These are phyloP conservation scores for Phylloboletellus chloephorus DNA, from an alignment of 1,284 basidiomycete species.

Conservation along the genomic window DNA sequence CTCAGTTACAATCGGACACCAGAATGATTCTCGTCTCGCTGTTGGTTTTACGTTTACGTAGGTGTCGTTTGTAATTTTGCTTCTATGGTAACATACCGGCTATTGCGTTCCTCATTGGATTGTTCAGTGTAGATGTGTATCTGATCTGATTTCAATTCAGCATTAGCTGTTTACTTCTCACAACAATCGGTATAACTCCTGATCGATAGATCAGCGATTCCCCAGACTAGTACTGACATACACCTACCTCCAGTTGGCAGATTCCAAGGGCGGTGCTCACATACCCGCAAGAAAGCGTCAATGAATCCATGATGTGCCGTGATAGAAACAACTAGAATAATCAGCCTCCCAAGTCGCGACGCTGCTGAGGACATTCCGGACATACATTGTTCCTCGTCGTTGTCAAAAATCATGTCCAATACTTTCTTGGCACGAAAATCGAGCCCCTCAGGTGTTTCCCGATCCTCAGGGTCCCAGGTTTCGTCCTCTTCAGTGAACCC, in stretches of 20 bases:
- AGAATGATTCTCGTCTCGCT: neutral
- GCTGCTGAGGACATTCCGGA: conserved; percentile 1
- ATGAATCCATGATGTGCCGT: conserved; percentile 62
- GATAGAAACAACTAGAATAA: conserved; percentile 50
- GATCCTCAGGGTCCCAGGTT: conserved; percentile 57
- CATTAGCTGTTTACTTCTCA: conserved; percentile 16
- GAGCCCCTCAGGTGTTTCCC: conserved; percentile 59
- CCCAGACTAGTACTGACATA: neutral
- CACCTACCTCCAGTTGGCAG: conserved; percentile 58
- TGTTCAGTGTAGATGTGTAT: neutral
- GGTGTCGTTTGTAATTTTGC: neutral
- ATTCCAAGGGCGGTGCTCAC: conserved; percentile 39
- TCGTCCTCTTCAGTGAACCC: conserved; percentile 71
- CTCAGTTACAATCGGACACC: neutral
- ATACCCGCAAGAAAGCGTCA: conserved; percentile 44
- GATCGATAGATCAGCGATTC: conserved; percentile 5
- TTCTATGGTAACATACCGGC: neutral
- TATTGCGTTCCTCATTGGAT: neutral
- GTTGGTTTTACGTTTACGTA: neutral
- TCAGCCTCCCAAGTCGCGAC: neutral
- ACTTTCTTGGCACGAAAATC: conserved; percentile 49
- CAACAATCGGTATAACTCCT: conserved; percentile 26
- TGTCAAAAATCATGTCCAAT: conserved; percentile 61
- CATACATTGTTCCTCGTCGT: conserved; percentile 47
- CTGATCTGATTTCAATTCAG: conserved; percentile 12